phyloP scores from a whole-genome alignment of 805 yeast genomes.

The Cyberlindnera samutprakarnensis region DNA sequence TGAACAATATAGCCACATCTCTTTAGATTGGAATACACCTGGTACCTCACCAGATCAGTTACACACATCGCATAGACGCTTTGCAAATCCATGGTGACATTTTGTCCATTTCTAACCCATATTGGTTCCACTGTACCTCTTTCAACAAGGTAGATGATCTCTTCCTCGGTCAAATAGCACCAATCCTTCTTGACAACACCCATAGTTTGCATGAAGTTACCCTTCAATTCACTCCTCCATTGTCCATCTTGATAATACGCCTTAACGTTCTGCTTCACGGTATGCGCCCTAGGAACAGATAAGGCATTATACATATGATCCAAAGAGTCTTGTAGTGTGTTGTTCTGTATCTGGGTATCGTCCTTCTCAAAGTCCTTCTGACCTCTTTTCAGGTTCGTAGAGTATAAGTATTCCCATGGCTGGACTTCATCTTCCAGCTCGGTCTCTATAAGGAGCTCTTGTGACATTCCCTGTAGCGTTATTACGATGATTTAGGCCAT shows the following conservation, averaged over 20 bases:
- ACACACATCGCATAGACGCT: conserved; percentile 53
- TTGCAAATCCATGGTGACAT: conserved; percentile 45
- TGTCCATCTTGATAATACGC: conserved; percentile 39
- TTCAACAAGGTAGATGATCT: conserved; percentile 70
- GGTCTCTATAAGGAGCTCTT: conserved; percentile 1
- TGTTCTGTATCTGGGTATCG: conserved; percentile 49
- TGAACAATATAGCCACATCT: conserved; percentile 70
- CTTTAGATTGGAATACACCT: conserved; percentile 66
- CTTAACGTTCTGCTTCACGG: conserved; percentile 37
- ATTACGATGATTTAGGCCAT: no score
- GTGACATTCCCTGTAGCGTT: not conserved
- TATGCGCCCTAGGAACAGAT: conserved; percentile 37
- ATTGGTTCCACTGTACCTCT: conserved; percentile 58
- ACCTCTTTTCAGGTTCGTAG: conserved; percentile 56
- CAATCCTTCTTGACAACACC: conserved; percentile 48
- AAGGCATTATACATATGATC: conserved; percentile 70
- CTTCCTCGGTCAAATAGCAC: conserved; percentile 54
- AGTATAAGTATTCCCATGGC: conserved; percentile 39
- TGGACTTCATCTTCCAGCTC: conserved; percentile 36
- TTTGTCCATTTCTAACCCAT: conserved; percentile 2
- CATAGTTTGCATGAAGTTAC: conserved; percentile 65
- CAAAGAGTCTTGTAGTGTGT: conserved; percentile 44
- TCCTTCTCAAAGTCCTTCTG: conserved; percentile 85
- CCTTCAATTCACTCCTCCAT: conserved; percentile 46
- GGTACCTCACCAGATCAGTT: conserved; percentile 40